Evolutionary conservation across 148 eudicot species (phyloP), one percentile per base, ranked within the genome.

Genomic region (Arbutus unedo): DNA sequence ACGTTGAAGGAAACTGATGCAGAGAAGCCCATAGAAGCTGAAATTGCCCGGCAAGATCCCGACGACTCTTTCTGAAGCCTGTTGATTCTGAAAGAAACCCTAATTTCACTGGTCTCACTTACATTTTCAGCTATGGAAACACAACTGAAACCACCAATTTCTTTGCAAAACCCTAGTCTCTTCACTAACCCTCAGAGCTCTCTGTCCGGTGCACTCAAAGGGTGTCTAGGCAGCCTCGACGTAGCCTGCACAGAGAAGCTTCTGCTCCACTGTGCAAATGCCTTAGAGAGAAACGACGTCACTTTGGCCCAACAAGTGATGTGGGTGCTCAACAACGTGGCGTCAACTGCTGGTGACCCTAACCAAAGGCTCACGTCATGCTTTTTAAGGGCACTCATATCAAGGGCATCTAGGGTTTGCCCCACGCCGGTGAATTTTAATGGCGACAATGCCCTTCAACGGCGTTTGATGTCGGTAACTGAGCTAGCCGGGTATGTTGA

Each of bases 261-360:
- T 53, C 75, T 89, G 4, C 83, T 87, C 45, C 91, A 89, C 70
- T 89, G 89, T 43, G 89, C 89, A 62, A 87, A 83, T 62, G 91
- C 91, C 54, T 78, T 89, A 43, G 91, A 89, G 74, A 87, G 66
- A 74, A 87, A 83, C 18, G 91, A 89, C 19, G 86, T 89, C 19
- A 89, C 89, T 7, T 82, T 84, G 57, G 91, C 91, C 19, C 91
- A 89, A 81, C 91, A 89, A 85, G 91, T 89, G 41, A 89, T 87
- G 91, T 89, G 91, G 91, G 91, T 89, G 0, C 89, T 89, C 51
- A 89, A 89, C 83, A 89, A 89, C 83, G 89, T 89, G 18, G 89
- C 91, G 25, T 89, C 89, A 3, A 67, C 88, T 18, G 53, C 43
- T 2, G 91, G 91, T 3, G 91, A 89, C 70, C 91, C 91, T 3